Conservation (phyloP, 1,284 basidiomycete species). For the Apiotrichum domesticum region DNA sequence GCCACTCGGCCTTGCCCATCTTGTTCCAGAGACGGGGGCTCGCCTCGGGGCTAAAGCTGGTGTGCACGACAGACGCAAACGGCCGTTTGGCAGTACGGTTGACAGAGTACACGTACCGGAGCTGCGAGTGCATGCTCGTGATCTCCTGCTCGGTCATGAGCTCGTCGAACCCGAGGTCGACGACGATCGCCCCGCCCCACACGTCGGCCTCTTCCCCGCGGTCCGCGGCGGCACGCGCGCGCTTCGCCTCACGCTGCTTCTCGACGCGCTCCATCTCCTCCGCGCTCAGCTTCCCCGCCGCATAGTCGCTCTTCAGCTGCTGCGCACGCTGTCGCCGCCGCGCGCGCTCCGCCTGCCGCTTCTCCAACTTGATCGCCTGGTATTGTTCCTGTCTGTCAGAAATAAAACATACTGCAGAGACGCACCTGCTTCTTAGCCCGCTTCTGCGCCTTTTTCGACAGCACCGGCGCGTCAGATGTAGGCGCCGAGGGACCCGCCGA, state of each 20-base stretch:
- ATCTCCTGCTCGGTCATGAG: constrained; percentile 95
- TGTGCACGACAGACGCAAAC: constrained; percentile 67
- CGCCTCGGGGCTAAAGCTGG: constrained; percentile 54
- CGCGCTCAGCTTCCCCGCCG: constrained; percentile 31
- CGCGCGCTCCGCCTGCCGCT: constrained; percentile 31
- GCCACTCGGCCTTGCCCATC: constrained; percentile 51
- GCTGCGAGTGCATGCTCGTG: constrained; percentile 75
- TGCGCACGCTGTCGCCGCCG: constrained; percentile 21
- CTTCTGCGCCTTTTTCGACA: constrained; percentile 34
- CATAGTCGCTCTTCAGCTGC: constrained; percentile 23
- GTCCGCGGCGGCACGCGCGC: constrained; percentile 15
- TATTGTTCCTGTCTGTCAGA: constrained; percentile 8
- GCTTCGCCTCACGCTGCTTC: constrained; percentile 19
- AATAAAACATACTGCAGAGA: constrained; percentile 5
- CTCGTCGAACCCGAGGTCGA: constrained; percentile 92
- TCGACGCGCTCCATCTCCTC: constrained; percentile 28
- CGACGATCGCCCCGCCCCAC: constrained; percentile 64
- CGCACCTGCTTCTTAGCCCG: constrained; percentile 33
- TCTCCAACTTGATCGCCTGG: constrained; percentile 26
- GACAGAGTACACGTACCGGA: constrained; percentile 80
- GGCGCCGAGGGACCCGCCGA: not conserved
- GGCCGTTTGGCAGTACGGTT: constrained; percentile 69
- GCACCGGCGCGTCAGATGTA: not conserved
- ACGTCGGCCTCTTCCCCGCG: constrained; percentile 22
- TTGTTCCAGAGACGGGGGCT: constrained; percentile 40